Base-by-base conservation (phyloP, 2,329 filamentous ascomycete genomes). In the Botrytis squamosa region DNA sequence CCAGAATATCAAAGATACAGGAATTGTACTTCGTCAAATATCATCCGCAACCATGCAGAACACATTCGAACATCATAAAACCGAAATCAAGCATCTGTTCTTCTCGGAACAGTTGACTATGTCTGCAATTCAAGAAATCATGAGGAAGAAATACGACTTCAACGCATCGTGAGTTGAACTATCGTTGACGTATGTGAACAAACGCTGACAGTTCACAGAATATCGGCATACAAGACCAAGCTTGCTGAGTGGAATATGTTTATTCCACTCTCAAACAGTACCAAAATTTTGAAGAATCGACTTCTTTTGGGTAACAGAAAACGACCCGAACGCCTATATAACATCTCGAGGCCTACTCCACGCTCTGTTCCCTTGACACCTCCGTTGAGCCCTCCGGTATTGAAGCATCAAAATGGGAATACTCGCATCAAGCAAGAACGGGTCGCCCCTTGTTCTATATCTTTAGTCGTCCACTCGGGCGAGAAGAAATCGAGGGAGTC, bases 181-280 rank as follows among this genome's bases (percentile, higher is more conserved):
- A 18, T 36, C 38, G 1, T 40, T 46, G 52, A 29, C 6, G 4
- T 8, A 8, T 38, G 16, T 10, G 57, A 67, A 57, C n/a, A 66
- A 8, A 69, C 29, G 33, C 71, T 72, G 57, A 72, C 20, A 22
- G 40, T 33, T 5, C 9, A 22, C 8, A 72, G 71, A n/a, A 60
- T 69, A 68, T 72, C 71, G 18, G 52, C 71, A 44, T 72, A 72
- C 71, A 72, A 69, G 20, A 72, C 71, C 20, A 69, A 72, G n/a
- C 71, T 72, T 8, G 63, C 71, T 29, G 71, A 72, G 46, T 72
- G 71, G 71, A 72, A 72, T 42, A 68, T 69, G 52, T 69, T 69
- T 25, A 46, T 72, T 8, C 71, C 71, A 40, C 36, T 72, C 64
- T 57, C 64, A 38, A 57, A 25, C 33, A 49, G 33, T 52, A 52